Evolutionary conservation across 2,329 filamentous ascomycete genomes (phyloP).

Genomic region (Fusarium papillatum): DNA sequence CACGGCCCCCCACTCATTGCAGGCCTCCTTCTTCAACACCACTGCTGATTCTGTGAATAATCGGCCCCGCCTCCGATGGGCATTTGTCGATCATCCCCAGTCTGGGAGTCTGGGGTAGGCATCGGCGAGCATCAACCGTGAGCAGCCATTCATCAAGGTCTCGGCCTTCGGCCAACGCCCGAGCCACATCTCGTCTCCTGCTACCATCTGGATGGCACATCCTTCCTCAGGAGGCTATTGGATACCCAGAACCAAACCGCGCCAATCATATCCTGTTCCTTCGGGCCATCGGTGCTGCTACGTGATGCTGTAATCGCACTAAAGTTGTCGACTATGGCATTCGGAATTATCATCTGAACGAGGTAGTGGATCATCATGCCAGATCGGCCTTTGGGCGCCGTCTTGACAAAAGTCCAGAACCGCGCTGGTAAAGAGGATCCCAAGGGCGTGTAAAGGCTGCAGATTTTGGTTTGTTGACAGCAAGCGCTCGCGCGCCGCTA

Average conservation of each 20-base stretch:
- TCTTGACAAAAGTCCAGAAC: constrained; percentile 9
- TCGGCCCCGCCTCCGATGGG: constrained; percentile 34
- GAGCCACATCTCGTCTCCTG: constrained; percentile 25
- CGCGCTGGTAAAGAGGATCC: background rate
- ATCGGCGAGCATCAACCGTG: constrained; percentile 18
- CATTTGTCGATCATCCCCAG: constrained; percentile 36
- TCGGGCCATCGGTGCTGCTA: constrained; percentile 15
- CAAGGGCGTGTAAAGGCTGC: background rate
- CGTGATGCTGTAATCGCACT: background rate
- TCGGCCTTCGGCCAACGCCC: constrained; percentile 41
- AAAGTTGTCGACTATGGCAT: background rate
- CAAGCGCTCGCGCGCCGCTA: background rate
- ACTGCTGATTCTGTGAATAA: constrained; percentile 33
- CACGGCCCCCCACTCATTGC: constrained; percentile 40
- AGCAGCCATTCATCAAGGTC: constrained; percentile 8
- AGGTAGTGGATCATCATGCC: background rate
- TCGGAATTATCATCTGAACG: background rate
- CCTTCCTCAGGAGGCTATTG: background rate
- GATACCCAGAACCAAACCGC: background rate
- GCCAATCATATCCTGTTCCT: constrained; percentile 2
- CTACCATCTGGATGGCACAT: background rate
- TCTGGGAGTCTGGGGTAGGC: constrained; percentile 35
- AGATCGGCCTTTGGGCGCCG: background rate
- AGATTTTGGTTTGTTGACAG: background rate
- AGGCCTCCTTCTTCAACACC: constrained; percentile 31